A percentile compares a stretch with the other conserved stretches of the same genome.
Conservation (phyloP, 768 basidiomycete genomes). For the Russula compacta region DNA sequence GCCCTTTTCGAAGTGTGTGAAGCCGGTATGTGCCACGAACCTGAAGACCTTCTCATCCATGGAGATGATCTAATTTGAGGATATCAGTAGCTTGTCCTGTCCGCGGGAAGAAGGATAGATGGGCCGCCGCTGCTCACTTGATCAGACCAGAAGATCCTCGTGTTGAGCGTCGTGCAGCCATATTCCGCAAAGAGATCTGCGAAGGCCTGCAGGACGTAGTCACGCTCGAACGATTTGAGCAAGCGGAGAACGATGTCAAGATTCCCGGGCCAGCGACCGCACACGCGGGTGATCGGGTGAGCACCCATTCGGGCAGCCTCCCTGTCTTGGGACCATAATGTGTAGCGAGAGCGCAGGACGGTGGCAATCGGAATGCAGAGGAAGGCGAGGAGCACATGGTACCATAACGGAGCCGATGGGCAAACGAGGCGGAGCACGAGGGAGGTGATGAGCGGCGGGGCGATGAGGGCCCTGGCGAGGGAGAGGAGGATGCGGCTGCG, state of each 20-base stretch:
- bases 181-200: slow-evolving; percentile 24
- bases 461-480: slow-evolving; percentile 6
- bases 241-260: slow-evolving; percentile 25
- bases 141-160: slow-evolving; percentile 29
- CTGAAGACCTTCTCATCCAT: slow-evolving; percentile 17
- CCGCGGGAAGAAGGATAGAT: neutral
- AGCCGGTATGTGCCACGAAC: slow-evolving; percentile 17
- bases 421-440: slow-evolving; percentile 1
- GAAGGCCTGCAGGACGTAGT: slow-evolving; percentile 25
- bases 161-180: slow-evolving; percentile 26
- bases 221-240: slow-evolving; percentile 19
- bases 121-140: slow-evolving; percentile 16
- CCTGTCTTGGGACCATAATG: slow-evolving; percentile 7
- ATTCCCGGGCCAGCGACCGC: slow-evolving; percentile 28
- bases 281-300: slow-evolving; percentile 23
- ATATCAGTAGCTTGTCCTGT: neutral
- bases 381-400: neutral
- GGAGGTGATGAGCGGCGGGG: slow-evolving; percentile 8
- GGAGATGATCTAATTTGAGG: slow-evolving; percentile 14
- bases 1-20: slow-evolving; percentile 19
- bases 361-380: slow-evolving; percentile 7
- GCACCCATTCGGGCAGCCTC: slow-evolving; percentile 19
- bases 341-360: slow-evolving; percentile 5
- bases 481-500: slow-evolving; percentile 18
- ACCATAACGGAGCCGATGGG: neutral